Base-by-base conservation (phyloP, 192 early-diverging fungal genomes). In the Anaeromyces robustus region DNA sequence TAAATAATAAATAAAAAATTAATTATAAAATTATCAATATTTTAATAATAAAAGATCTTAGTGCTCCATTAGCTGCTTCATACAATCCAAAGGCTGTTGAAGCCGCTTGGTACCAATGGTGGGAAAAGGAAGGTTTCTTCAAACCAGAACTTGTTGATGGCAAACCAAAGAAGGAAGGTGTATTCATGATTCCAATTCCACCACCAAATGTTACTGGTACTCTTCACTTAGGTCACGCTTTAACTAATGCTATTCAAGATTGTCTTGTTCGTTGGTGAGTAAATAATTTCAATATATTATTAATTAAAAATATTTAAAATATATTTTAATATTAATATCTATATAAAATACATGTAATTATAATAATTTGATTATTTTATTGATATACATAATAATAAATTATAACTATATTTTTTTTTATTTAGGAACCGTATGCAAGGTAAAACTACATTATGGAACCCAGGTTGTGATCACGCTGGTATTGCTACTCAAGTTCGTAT, bases 171-270 rank as follows among this genome's bases (percentile, higher is more conserved):
- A 86, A 92, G 17, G 93, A 93, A 80, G 96, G 95, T 80, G 84
- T 89, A 30, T 99, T 95, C 87, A 93, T 97, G 34, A 91, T 99
- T 82, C 92, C 96, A n/a, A 92, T 94, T 19, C 98, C 96, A 18
- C 98, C 98, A 83, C 98, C 98, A n/a, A 99, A 99, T 85, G 94
- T 99, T 77, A 99, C 98, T 28, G 98, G 98, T 80, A 91, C 92
- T 79, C 92, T 99, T 78, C 97, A 99, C 83, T 92, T 97, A 82
- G 90, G 98, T 29, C 98, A 99, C 83, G 96, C 93, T 13, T 86
- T 99, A 82, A 96, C 95, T 77, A 91, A 95, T 82, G 87, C 97
- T 43, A 98, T 99, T 84, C 95, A 98, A 87, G 98, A 99, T 86
- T 84, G 92, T 77, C 87, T 99, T 84, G 87, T 92, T 30, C 93